phyloP scores from a whole-genome alignment of 164 flowering plant species.

The Sedum album region DNA sequence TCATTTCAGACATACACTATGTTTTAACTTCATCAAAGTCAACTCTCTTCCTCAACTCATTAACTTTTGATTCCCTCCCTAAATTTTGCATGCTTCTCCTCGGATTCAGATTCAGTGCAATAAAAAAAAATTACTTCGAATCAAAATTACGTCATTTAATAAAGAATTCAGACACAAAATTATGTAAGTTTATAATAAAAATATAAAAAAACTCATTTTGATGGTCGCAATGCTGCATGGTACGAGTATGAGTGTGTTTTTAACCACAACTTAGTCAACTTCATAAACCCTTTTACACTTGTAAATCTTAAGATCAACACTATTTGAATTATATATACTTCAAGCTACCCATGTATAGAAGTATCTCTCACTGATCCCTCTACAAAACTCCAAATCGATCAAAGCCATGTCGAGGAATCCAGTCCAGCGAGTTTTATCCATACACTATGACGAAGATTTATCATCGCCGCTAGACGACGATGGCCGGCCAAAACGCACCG shows the following conservation, averaged over 20 bases:
- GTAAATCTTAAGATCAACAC: no score
- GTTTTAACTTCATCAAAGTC: background rate
- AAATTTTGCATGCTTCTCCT: background rate
- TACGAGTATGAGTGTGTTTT: no score
- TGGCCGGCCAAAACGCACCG: background rate
- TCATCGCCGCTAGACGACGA: background rate
- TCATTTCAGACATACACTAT: background rate
- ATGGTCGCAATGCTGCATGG: no score
- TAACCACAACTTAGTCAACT: no score
- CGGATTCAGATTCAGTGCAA: background rate
- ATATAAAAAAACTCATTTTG: no score
- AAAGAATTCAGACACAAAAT: no score
- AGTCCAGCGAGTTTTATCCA: background rate
- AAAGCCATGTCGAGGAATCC: background rate
- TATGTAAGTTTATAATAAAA: no score
- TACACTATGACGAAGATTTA: background rate
- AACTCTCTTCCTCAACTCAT: background rate
- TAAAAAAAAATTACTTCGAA: no score
- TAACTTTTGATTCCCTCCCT: background rate
- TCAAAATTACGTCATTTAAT: no score
- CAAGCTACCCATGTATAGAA: no score
- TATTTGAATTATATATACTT: no score
- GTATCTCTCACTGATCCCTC: background rate
- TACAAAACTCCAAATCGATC: background rate
- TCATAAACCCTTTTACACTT: no score